A percentile compares a stretch with the other conserved stretches of the same genome.
Evolutionary conservation across 176 grass and related monocot species (phyloP).

Genomic region (Zea mays): DNA sequence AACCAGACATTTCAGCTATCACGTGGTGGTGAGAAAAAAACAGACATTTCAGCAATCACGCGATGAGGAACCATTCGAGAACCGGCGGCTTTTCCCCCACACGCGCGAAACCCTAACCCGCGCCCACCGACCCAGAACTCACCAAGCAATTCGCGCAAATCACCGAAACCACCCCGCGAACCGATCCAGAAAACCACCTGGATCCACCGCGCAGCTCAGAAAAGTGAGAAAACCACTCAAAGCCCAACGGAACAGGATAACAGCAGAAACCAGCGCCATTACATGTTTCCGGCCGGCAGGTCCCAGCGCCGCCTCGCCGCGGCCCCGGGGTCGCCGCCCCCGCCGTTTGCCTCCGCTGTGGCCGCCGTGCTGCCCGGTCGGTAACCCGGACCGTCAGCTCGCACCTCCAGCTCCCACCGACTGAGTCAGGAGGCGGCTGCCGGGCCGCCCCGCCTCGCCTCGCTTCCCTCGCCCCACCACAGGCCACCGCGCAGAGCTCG

Average conservation of each 20-base stretch:
- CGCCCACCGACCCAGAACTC: neutral
- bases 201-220: constrained; percentile 24
- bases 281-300: constrained; percentile 46
- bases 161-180: neutral
- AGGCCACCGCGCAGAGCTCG: neutral
- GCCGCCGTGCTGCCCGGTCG: constrained; percentile 34
- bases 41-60: too few species aligned
- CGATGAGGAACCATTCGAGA: constrained; percentile 25
- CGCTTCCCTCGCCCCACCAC: constrained; percentile 2
- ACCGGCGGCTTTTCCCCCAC: too few species aligned
- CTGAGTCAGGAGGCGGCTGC: neutral
- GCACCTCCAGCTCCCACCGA: neutral
- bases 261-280: constrained; percentile 26
- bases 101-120: constrained; percentile 43
- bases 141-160: neutral
- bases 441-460: too few species aligned
- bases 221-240: too few species aligned
- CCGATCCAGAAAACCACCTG: neutral
- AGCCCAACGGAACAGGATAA: too few species aligned
- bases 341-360: constrained; percentile 36
- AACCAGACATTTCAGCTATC: constrained; percentile 20
- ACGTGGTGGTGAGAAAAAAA: too few species aligned
- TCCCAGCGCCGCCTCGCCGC: constrained; percentile 49
- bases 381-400: constrained; percentile 9
- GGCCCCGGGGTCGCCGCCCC: constrained; percentile 27